These are phyloP conservation scores for Eutrema heterophyllum DNA, from an alignment of 345 rosid species.

Conservation along the genomic window DNA sequence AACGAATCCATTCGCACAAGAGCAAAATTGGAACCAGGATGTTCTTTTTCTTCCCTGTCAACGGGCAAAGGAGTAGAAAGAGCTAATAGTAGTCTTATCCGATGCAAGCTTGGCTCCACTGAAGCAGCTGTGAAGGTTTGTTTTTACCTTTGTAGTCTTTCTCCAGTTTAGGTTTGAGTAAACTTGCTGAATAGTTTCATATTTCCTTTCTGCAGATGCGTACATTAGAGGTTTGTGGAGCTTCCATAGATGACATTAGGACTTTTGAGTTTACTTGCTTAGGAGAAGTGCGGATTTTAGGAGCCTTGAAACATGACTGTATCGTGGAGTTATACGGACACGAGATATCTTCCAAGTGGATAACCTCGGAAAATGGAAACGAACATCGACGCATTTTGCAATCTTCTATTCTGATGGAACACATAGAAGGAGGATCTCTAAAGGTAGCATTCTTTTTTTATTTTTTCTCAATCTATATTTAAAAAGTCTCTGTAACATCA, in stretches of 20 bases:
- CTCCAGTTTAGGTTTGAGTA: not conserved
- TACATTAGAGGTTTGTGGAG: slow-evolving; percentile 49
- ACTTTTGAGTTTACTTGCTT: slow-evolving; percentile 77
- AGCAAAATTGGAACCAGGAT: slow-evolving; percentile 33
- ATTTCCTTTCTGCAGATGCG: slow-evolving; percentile 48
- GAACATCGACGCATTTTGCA: slow-evolving; percentile 45
- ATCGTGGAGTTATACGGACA: slow-evolving; percentile 89
- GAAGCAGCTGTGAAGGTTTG: slow-evolving; percentile 78
- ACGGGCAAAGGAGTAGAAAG: slow-evolving; percentile 51
- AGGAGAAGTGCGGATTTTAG: slow-evolving; percentile 83
- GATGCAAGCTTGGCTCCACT: slow-evolving; percentile 63
- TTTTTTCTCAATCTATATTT: not conserved
- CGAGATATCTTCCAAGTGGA: slow-evolving; percentile 72
- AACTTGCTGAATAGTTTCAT: slow-evolving; percentile 6
- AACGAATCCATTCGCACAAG: slow-evolving; percentile 36
- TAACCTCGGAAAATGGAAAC: slow-evolving; percentile 52
- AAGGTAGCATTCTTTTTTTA: slow-evolving; percentile 42
- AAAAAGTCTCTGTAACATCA: not conserved
- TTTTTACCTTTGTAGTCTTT: slow-evolving; percentile 7
- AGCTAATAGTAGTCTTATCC: slow-evolving; percentile 52
- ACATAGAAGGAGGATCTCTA: slow-evolving; percentile 76
- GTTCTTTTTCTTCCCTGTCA: slow-evolving; percentile 57
- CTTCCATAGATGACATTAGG: slow-evolving; percentile 53
- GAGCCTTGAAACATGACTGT: slow-evolving; percentile 74
- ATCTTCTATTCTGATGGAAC: slow-evolving; percentile 83